phyloP scores from a whole-genome alignment of 2,329 filamentous ascomycete species.

The Chalaropsis thielavioides region DNA sequence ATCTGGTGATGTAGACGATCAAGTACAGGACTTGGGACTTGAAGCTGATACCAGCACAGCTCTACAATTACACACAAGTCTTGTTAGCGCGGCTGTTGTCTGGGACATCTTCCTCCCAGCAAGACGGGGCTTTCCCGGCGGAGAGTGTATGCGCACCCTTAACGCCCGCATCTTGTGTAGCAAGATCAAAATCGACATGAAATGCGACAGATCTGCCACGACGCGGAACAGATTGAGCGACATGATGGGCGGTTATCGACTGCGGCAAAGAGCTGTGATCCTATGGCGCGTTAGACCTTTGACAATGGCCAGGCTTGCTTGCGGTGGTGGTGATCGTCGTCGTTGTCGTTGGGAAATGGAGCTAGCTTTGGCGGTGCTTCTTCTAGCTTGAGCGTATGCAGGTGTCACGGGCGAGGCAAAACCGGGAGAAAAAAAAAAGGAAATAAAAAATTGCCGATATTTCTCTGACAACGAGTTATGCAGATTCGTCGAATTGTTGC shows the following conservation, averaged over 20 bases:
- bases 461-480: not conserved
- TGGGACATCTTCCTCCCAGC: not conserved
- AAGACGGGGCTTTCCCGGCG: not conserved
- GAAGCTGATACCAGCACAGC: conserved; percentile 94
- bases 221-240: conserved; percentile 48
- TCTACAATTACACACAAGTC: conserved; percentile 39
- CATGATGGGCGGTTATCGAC: conserved; percentile 17
- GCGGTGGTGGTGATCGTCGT: not conserved
- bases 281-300: not conserved
- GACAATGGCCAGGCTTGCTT: not conserved
- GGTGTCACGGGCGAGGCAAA: not conserved
- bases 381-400: not conserved
- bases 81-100: not conserved
- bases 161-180: conserved; percentile 69
- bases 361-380: not conserved
- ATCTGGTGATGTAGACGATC: conserved; percentile 83
- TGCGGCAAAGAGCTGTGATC: not conserved
- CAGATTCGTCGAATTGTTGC: not conserved
- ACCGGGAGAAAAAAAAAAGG: not conserved
- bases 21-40: conserved; percentile 95
- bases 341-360: not conserved
- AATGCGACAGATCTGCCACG: conserved; percentile 75
- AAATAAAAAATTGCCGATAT: not conserved
- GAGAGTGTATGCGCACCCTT: conserved; percentile 5
- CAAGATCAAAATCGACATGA: conserved; percentile 85